Base-by-base conservation (phyloP, 805 yeast genomes). In the Torulaspora quercuum region DNA sequence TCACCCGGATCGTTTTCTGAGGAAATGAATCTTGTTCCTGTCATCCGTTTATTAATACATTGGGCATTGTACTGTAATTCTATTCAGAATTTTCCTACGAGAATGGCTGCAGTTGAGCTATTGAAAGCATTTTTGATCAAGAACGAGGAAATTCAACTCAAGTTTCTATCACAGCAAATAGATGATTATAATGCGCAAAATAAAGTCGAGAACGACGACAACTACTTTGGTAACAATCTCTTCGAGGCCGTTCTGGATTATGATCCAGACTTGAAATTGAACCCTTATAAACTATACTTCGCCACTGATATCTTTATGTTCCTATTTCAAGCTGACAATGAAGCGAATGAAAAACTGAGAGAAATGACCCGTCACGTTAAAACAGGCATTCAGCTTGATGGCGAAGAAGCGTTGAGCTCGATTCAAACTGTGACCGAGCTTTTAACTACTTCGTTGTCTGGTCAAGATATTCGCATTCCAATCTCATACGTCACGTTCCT, bases 221-320 rank as follows among this genome's bases (percentile, higher is more conserved):
- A n/a, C 7, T 25, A 22, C 10, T n/a, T 45, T 6, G 48, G 43
- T 14, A 23, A 37, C 3, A 88, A 87, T 55, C 61, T 92, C 1
- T 78, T 92, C 39, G 66, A 77, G 16, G 73, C 82, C 0, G 59
- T 92, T 5, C 71, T 87, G 47, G 90, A 83, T 45, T 86, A 83
- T 50, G 90, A 89, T 46, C 75, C 79, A 3, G 82, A 78, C 13
- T 57, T 71, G 31, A 75, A 79, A 36, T 61, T 89, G 21, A 90
- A 92, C 48, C 97, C 99, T 0, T 92, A 88, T 55, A 77, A 79
- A 50, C 62, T 78, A 1, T 92, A 95, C 92, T 89, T 90, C 61
- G 77, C 95, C 0, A 67, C 83, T 2, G 72, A 78, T 3, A 65
- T 86, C 3, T 55, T 90, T 14, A 67, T 82, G 27, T 75, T 73